These are phyloP conservation scores for Phaeotremella fagi DNA, from an alignment of 768 basidiomycete species.

Conservation along the genomic window DNA sequence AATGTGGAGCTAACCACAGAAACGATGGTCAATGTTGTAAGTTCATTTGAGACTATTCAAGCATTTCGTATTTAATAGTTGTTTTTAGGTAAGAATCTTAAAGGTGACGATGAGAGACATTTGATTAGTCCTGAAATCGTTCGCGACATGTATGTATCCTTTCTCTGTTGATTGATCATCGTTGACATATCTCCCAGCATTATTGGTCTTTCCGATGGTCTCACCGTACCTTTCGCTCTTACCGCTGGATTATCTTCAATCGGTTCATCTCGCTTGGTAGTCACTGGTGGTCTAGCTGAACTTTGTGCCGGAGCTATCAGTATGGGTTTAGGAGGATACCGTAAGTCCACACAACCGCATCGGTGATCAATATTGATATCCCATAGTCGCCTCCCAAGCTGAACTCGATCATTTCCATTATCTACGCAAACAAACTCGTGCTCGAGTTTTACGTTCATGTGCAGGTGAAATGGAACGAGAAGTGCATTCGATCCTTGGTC, in stretches of 20 bases:
- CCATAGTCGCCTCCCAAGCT: conserved; percentile 77
- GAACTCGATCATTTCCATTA: conserved; percentile 93
- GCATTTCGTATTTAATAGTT: neutral
- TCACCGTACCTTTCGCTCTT: conserved; percentile 48
- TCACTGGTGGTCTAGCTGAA: conserved; percentile 90
- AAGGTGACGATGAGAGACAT: conserved; percentile 41
- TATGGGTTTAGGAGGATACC: conserved; percentile 98
- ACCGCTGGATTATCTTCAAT: conserved; percentile 60
- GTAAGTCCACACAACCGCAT: conserved; percentile 25
- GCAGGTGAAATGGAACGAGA: conserved; percentile 95
- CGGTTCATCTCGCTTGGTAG: conserved; percentile 84
- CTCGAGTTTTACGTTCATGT: conserved; percentile 82
- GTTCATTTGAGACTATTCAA: neutral
- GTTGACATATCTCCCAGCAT: conserved; percentile 26
- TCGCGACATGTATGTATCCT: conserved; percentile 32
- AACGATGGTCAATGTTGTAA: conserved; percentile 24
- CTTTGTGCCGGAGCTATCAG: conserved; percentile 93
- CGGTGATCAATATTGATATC: neutral
- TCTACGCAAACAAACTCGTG: conserved; percentile 65
- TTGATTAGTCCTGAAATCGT: conserved; percentile 41
- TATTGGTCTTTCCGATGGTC: conserved; percentile 46
- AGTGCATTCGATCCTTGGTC: conserved; percentile 77
- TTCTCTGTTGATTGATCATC: neutral
- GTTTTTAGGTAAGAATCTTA: conserved; percentile 21
- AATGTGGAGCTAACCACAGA: conserved; percentile 23